phyloP scores from a whole-genome alignment of 2,329 filamentous ascomycete species.

The Trichothecium sympodiale region DNA sequence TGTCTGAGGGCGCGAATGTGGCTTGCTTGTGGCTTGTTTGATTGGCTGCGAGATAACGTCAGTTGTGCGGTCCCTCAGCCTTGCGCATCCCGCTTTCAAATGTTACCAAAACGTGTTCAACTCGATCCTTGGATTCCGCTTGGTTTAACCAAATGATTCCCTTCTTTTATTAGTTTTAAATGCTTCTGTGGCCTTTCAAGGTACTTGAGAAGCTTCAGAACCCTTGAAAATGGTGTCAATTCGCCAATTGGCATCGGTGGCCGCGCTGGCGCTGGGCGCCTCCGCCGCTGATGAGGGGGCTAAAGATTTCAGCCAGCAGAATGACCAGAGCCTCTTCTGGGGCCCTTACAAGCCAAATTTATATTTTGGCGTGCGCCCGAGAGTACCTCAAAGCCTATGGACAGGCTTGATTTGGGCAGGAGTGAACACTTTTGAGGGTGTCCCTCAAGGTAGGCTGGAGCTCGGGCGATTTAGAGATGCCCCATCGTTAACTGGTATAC shows the following conservation, averaged over 20 bases:
- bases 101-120: too few relatives aligned
- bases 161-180: background rate
- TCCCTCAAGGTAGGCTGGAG: conserved; percentile 56
- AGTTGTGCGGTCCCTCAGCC: too few relatives aligned
- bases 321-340: conserved; percentile 87
- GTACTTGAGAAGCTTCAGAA: background rate
- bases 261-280: conserved; percentile 14
- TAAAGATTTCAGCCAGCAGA: conserved; percentile 22
- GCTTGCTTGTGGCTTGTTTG: too few relatives aligned
- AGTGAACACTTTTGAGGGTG: conserved; percentile 64
- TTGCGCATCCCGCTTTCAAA: too few relatives aligned
- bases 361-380: conserved; percentile 83
- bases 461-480: conserved; percentile 1
- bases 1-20: too few relatives aligned
- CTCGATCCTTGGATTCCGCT: too few relatives aligned
- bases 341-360: conserved; percentile 89
- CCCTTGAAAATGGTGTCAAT: conserved; percentile 17
- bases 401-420: conserved; percentile 82
- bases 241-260: conserved; percentile 17
- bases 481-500: conserved; percentile 6
- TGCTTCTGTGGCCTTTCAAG: too few relatives aligned
- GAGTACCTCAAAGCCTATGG: conserved; percentile 69
- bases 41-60: too few relatives aligned
- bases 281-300: conserved; percentile 7
- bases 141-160: too few relatives aligned